Evolutionary conservation across 345 rosid genomes (phyloP), one percentile per base, ranked within the genome.

Genomic region (Dipteronia dyeriana): DNA sequence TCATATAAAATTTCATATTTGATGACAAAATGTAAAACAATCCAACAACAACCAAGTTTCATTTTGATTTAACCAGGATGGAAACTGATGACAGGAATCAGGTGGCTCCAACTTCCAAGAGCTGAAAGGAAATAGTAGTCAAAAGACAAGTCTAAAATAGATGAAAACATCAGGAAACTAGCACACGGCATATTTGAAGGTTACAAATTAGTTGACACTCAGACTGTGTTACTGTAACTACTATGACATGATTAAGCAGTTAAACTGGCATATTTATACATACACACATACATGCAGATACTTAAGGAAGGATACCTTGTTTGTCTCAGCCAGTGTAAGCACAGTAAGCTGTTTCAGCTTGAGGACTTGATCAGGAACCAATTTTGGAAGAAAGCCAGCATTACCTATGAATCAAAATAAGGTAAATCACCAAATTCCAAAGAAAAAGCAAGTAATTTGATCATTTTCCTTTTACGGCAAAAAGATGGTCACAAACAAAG

Each of bases 301-400:
- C 25, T n/a, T 39, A 45, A 54, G 23, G 7, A 66, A 71, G 5
- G 0, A 73, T 70, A 96, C 99, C 98, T 96, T 94, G 77, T 87
- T 89, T 26, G 92, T 87, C 86, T 91, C 98, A 17, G 98, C 98
- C 57, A 92, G 91, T 57, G 97, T 90, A 75, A 96, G 99, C 57
- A 96, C 91, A 71, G 99, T 94, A 39, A 96, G 97, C 84, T 94
- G 98, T 84, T 91, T 96, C 61, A 92, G 85, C 90, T 96, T 96
- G 29, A 91, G 92, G 80, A 89, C 83, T 87, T 96, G 99, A 65
- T 88, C 94, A 80, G 97, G 91, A 80, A 75, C 77, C 87, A 96
- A 75, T 25, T 77, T 89, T 2, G 93, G 97, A 76, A 94, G 85
- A 75, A 66, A 83, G 51, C 69, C 81, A 61, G 86, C 80, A 79